Conservation (phyloP, 1,284 basidiomycete species). For the Melampsora allii-populina region DNA sequence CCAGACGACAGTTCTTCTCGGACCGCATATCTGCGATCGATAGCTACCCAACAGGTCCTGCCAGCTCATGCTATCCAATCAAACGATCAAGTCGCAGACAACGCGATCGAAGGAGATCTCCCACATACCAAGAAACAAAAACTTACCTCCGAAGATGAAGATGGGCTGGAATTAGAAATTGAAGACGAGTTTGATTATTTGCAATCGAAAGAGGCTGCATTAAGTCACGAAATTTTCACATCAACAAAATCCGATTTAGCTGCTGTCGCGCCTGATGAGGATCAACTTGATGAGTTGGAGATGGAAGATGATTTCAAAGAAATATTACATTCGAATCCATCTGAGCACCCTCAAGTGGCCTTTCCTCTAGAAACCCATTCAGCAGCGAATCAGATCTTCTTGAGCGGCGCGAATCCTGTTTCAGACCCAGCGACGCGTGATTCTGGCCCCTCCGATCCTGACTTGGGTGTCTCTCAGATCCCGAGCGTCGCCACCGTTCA, state of each 20-base stretch:
- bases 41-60: neutral
- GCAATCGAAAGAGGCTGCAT: neutral
- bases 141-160: neutral
- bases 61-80: neutral
- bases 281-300: neutral
- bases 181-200: constrained; percentile 6
- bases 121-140: neutral
- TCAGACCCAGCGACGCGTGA: neutral
- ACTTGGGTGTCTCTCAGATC: no score
- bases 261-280: neutral
- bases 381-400: no score
- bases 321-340: neutral
- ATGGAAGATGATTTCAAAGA: constrained; percentile 7
- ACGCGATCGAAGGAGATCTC: neutral
- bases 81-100: neutral
- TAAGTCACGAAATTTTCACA: neutral
- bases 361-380: neutral
- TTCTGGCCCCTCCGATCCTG: no score
- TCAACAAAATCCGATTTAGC: neutral
- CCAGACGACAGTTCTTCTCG: neutral
- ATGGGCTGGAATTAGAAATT: neutral
- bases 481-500: no score
- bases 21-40: neutral
- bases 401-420: no score
- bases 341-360: neutral